Evolutionary conservation across 192 early-diverging fungal genomes (phyloP).

Genomic region (Ambispora gerdemannii): DNA sequence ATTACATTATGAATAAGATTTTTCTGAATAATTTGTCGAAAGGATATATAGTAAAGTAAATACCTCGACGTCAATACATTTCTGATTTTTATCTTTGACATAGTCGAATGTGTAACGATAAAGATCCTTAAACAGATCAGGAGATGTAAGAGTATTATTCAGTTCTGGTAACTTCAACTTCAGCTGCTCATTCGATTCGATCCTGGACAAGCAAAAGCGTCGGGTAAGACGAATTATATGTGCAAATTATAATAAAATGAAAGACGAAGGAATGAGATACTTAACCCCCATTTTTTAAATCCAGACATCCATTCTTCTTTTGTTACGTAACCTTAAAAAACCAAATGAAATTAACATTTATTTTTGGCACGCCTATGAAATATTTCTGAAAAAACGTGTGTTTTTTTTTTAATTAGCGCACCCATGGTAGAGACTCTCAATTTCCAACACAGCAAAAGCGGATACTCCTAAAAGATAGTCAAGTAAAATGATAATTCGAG

Average conservation of each 20-base stretch:
- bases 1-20: not conserved
- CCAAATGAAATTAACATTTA: not conserved
- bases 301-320: constrained; percentile 1
- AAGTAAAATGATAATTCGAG: not conserved
- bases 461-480: not conserved
- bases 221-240: not conserved
- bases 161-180: constrained; percentile 38
- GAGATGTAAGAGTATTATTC: constrained; percentile 35
- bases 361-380: not conserved
- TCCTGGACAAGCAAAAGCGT: constrained; percentile 19
- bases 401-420: not conserved
- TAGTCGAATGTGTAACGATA: constrained; percentile 62
- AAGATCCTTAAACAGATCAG: constrained; percentile 53
- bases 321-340: constrained; percentile 10
- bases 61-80: constrained; percentile 59
- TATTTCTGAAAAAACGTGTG: not conserved
- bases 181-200: constrained; percentile 39
- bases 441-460: not conserved
- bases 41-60: constrained; percentile 1
- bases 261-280: not conserved
- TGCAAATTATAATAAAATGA: not conserved
- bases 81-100: constrained; percentile 61
- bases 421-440: not conserved
- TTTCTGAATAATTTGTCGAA: not conserved
- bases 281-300: not conserved